Evolutionary conservation across 768 basidiomycete species (phyloP).

Genomic region (Suillus subluteus): DNA sequence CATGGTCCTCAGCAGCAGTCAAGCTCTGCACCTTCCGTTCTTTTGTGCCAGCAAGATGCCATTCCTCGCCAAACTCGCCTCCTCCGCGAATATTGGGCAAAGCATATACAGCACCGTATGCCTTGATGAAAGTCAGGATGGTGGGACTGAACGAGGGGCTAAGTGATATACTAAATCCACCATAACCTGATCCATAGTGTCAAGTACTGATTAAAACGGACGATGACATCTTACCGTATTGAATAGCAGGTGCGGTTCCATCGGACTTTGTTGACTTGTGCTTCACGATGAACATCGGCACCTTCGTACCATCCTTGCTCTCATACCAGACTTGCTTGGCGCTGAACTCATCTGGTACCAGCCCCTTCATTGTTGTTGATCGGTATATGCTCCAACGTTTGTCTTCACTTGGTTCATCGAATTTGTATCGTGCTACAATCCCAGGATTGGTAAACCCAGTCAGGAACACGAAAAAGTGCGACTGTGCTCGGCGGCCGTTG

Average conservation of each 20-base stretch:
- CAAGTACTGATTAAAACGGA: background rate
- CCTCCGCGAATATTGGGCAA: slow-evolving; percentile 67
- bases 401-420: slow-evolving; percentile 42
- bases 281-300: slow-evolving; percentile 87
- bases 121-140: slow-evolving; percentile 73
- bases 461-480: slow-evolving; percentile 66
- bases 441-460: slow-evolving; percentile 76
- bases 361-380: slow-evolving; percentile 58
- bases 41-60: slow-evolving; percentile 73
- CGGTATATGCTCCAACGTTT: slow-evolving; percentile 63
- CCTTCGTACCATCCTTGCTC: slow-evolving; percentile 76
- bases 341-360: slow-evolving; percentile 70
- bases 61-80: slow-evolving; percentile 81
- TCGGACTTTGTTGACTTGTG: slow-evolving; percentile 72
- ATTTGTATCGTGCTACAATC: slow-evolving; percentile 65
- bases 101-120: slow-evolving; percentile 70
- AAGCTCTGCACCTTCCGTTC: slow-evolving; percentile 62
- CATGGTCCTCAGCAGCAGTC: background rate
- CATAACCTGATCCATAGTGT: slow-evolving; percentile 56
- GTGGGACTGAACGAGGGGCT: slow-evolving; percentile 72
- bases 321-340: slow-evolving; percentile 79
- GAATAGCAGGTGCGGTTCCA: slow-evolving; percentile 75
- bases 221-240: slow-evolving; percentile 58
- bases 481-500: slow-evolving; percentile 52
- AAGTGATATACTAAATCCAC: slow-evolving; percentile 78